Evolutionary conservation across 495 filamentous ascomycete genomes (phyloP).

Genomic region (Trichoderma virens): DNA sequence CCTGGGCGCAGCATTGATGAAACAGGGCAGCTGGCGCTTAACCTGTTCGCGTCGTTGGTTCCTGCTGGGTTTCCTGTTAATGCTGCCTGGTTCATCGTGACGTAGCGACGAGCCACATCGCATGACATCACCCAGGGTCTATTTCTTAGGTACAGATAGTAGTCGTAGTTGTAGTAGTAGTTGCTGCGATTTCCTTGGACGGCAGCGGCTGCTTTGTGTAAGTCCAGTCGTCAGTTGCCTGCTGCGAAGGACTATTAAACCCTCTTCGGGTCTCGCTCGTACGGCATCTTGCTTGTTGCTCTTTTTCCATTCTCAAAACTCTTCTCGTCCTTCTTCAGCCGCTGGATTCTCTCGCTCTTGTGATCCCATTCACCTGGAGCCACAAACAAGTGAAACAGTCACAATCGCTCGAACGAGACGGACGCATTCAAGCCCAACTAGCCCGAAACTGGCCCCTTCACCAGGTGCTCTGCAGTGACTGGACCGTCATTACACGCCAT

Average conservation of each 20-base stretch:
- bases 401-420: neutral
- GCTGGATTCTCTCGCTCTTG: neutral
- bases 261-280: too few relatives aligned
- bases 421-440: neutral
- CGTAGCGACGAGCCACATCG: neutral
- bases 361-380: neutral
- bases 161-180: too few relatives aligned
- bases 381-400: neutral
- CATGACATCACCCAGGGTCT: neutral
- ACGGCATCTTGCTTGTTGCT: neutral
- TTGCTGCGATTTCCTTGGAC: too few relatives aligned
- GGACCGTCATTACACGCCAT: slow-evolving; percentile 3
- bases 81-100: neutral
- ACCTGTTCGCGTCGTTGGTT: neutral
- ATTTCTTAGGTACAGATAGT: too few relatives aligned
- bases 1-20: neutral
- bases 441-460: neutral
- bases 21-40: slow-evolving; percentile 3
- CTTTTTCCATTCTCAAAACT: neutral
- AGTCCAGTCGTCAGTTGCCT: too few relatives aligned
- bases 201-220: too few relatives aligned
- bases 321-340: neutral
- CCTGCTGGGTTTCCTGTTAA: neutral
- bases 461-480: neutral
- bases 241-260: too few relatives aligned